Conservation (phyloP, 805 yeast genomes). For the Maudiozyma bulderi region DNA sequence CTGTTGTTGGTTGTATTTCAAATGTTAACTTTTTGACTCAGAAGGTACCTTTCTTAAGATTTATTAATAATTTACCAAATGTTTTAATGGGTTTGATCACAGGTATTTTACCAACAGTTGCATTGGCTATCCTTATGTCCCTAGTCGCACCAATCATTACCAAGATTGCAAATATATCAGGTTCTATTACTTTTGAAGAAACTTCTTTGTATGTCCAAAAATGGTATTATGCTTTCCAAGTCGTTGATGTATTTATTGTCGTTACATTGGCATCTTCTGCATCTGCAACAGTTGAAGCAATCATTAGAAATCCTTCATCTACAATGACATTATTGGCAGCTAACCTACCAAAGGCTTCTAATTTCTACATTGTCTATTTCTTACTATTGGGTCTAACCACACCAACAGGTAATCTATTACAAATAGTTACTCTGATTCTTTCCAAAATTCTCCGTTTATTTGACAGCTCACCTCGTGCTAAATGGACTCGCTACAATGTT, state of each 20-base stretch:
- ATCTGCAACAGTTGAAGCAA: constrained; percentile 60
- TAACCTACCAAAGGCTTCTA: constrained; percentile 81
- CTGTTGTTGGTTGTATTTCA: constrained; percentile 92
- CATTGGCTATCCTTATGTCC: constrained; percentile 75
- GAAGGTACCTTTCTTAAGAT: constrained; percentile 63
- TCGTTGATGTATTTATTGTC: constrained; percentile 79
- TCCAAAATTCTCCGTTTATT: constrained; percentile 54
- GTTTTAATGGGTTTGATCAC: constrained; percentile 74
- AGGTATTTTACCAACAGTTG: constrained; percentile 74
- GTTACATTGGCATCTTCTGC: constrained; percentile 78
- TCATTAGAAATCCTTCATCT: constrained; percentile 51
- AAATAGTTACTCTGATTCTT: constrained; percentile 61
- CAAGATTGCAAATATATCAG: constrained; percentile 64
- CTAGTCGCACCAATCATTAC: constrained; percentile 79
- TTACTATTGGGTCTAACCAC: constrained; percentile 71
- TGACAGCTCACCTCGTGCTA: constrained; percentile 85
- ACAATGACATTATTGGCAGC: constrained; percentile 70
- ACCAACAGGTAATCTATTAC: constrained; percentile 69
- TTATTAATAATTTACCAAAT: constrained; percentile 64
- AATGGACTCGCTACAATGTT: constrained; percentile 67
- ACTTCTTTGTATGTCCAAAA: constrained; percentile 77
- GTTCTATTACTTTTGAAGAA: constrained; percentile 59
- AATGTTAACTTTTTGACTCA: constrained; percentile 68
- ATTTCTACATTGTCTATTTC: constrained; percentile 79
- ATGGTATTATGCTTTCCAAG: constrained; percentile 86